phyloP scores from a whole-genome alignment of 1,139 yeast species.

The Hemisphaericaspora subhashii region DNA sequence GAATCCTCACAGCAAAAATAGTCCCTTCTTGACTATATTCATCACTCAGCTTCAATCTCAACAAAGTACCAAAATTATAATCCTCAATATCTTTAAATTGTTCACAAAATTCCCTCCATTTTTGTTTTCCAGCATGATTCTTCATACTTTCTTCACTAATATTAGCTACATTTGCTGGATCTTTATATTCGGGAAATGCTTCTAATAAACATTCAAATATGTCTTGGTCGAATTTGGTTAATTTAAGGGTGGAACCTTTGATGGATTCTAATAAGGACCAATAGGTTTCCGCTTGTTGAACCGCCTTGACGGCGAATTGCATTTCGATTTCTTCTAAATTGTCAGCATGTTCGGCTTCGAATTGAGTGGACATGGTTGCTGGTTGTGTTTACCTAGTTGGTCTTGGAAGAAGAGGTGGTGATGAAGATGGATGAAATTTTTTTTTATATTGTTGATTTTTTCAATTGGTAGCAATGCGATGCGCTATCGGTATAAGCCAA shows the following conservation, averaged over 20 bases:
- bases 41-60: conserved; percentile 66
- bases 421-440: not conserved
- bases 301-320: conserved; percentile 98
- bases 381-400: not conserved
- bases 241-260: conserved; percentile 74
- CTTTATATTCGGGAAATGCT: conserved; percentile 83
- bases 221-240: conserved; percentile 82
- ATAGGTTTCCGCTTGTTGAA: conserved; percentile 91
- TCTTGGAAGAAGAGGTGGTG: not conserved
- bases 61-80: conserved; percentile 91
- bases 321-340: conserved; percentile 75
- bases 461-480: not conserved
- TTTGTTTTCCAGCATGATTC: conserved; percentile 72
- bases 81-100: conserved; percentile 83
- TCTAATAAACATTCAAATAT: conserved; percentile 67
- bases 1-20: conserved; percentile 87
- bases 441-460: not conserved
- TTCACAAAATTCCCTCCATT: conserved; percentile 89
- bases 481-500: no score
- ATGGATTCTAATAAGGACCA: conserved; percentile 76
- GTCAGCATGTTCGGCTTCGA: conserved; percentile 58
- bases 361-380: conserved; percentile 26
- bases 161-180: conserved; percentile 52
- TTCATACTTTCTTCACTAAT: conserved; percentile 83
- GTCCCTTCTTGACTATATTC: conserved; percentile 87